These are phyloP conservation scores for Penicillium expansum DNA, from an alignment of 2,329 filamentous ascomycete species.

Conservation along the genomic window DNA sequence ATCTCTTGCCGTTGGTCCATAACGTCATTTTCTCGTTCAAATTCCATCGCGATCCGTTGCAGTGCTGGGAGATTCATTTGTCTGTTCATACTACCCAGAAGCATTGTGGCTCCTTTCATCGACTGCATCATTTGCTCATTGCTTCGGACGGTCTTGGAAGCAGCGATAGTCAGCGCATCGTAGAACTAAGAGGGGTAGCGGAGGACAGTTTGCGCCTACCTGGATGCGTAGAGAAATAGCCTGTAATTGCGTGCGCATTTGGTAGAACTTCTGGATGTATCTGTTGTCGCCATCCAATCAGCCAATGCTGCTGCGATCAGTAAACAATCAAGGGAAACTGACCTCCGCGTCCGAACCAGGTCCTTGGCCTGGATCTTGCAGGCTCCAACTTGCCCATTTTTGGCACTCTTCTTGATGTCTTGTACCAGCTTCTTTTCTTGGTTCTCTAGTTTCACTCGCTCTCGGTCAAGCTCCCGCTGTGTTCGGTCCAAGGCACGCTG, in stretches of 20 bases:
- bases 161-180: conserved; percentile 9
- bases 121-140: conserved; percentile 99
- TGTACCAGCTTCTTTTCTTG: conserved; percentile 96
- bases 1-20: conserved; percentile 99
- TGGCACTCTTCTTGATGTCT: conserved; percentile 97
- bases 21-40: conserved; percentile 97
- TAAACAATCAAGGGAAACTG: conserved; percentile 17
- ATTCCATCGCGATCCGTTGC: conserved; percentile 97
- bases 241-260: conserved; percentile 95
- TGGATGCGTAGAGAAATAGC: conserved; percentile 94
- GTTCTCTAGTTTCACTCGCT: conserved; percentile 92
- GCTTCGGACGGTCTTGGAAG: conserved; percentile 78
- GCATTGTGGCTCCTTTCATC: conserved; percentile 94
- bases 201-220: conserved; percentile 49
- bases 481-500: conserved; percentile 97
- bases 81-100: conserved; percentile 94
- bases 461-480: conserved; percentile 91
- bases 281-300: conserved; percentile 44
- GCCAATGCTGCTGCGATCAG: background rate
- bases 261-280: conserved; percentile 97
- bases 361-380: conserved; percentile 99
- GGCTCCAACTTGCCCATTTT: conserved; percentile 97
- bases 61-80: conserved; percentile 96
- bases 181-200: background rate
- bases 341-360: conserved; percentile 83